Evolutionary conservation across 768 basidiomycete species (phyloP).

Genomic region (Leccinum rimulosum): DNA sequence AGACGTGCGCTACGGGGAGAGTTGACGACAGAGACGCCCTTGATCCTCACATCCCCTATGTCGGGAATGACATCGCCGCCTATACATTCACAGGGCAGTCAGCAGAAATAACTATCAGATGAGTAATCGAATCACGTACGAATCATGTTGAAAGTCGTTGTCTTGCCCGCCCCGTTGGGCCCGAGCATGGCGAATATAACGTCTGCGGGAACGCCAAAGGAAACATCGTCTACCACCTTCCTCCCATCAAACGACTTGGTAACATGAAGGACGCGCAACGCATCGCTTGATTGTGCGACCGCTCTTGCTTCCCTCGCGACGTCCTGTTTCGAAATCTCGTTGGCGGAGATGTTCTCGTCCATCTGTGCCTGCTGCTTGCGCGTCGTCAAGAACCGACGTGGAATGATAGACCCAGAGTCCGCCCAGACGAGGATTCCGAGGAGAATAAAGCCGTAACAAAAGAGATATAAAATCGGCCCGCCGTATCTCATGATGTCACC

Average conservation of each 20-base stretch:
- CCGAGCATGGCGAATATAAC: slow-evolving; percentile 15
- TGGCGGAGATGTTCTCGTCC: slow-evolving; percentile 13
- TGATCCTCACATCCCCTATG: too few relatives aligned
- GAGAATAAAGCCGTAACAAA: slow-evolving; percentile 56
- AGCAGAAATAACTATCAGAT: too few relatives aligned
- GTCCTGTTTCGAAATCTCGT: slow-evolving; percentile 39
- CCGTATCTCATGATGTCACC: slow-evolving; percentile 61
- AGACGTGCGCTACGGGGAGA: too few relatives aligned
- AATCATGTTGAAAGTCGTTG: too few relatives aligned
- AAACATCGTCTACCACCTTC: slow-evolving; percentile 71
- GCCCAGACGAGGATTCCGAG: slow-evolving; percentile 66
- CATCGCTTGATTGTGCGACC: slow-evolving; percentile 48
- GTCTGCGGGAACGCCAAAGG: slow-evolving; percentile 59
- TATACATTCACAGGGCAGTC: too few relatives aligned
- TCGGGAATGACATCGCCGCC: too few relatives aligned
- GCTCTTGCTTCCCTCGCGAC: slow-evolving; percentile 52
- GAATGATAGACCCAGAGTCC: slow-evolving; percentile 62
- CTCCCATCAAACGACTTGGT: slow-evolving; percentile 57
- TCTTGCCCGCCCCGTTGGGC: too few relatives aligned
- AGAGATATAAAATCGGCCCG: slow-evolving; percentile 72
- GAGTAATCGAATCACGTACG: too few relatives aligned
- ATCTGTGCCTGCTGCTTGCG: slow-evolving; percentile 12
- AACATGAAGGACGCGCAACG: slow-evolving; percentile 62
- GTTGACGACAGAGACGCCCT: too few relatives aligned
- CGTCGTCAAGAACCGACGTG: slow-evolving; percentile 35